Evolutionary conservation across 2,329 filamentous ascomycete species (phyloP).

Genomic region (Chrysoporthe cubensis): DNA sequence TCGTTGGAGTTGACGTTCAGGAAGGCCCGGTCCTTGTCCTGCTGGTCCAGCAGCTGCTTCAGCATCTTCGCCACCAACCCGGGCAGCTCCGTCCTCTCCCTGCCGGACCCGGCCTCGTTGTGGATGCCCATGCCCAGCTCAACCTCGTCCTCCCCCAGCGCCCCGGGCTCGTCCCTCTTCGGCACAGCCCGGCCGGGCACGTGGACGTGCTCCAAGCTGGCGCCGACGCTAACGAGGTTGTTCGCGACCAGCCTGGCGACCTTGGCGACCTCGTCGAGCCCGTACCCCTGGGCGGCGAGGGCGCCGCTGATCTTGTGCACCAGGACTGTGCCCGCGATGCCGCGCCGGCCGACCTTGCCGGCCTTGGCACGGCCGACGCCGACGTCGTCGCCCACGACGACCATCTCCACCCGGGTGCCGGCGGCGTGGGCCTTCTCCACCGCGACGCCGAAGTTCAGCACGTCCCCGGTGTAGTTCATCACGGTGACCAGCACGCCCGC

Average conservation of each 20-base stretch:
- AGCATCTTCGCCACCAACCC: conserved; percentile 68
- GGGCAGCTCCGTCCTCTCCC: conserved; percentile 55
- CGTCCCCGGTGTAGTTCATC: conserved; percentile 92
- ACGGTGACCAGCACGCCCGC: conserved; percentile 84
- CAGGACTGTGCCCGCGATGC: conserved; percentile 88
- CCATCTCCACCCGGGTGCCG: conserved; percentile 81
- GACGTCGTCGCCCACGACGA: conserved; percentile 90
- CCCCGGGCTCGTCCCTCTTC: conserved; percentile 55
- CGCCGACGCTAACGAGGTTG: conserved; percentile 84
- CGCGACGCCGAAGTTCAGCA: conserved; percentile 91
- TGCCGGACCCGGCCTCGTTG: conserved; percentile 66
- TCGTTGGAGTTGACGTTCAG: conserved; percentile 65
- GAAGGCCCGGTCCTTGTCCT: conserved; percentile 73
- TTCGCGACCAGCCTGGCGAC: conserved; percentile 72
- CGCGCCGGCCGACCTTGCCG: conserved; percentile 90
- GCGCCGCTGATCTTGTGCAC: conserved; percentile 92
- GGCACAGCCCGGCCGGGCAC: conserved; percentile 74
- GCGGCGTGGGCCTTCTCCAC: conserved; percentile 88
- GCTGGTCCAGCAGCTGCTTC: conserved; percentile 66
- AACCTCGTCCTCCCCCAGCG: conserved; percentile 61
- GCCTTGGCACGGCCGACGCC: conserved; percentile 80
- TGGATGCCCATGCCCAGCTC: conserved; percentile 80
- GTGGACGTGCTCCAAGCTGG: conserved; percentile 88
- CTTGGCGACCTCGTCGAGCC: conserved; percentile 71
- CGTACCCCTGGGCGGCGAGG: conserved; percentile 71